Conservation (phyloP, 768 basidiomycete species). For the Rhizopogon sp. region DNA sequence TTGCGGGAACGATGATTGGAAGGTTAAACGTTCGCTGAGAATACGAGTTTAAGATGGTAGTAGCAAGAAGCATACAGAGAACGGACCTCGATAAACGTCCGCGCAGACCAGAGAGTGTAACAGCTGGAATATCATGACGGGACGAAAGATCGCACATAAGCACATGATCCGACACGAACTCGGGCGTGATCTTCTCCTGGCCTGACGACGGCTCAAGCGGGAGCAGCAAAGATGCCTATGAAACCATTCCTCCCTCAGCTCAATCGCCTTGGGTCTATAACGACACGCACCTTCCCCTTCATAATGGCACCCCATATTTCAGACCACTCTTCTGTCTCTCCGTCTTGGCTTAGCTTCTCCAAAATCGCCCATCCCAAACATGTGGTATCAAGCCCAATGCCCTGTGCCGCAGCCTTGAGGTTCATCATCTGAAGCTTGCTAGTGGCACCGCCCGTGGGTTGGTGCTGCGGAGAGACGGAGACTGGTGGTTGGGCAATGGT, state of each 20-base stretch:
- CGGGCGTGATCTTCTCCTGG: conserved; percentile 56
- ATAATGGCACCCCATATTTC: conserved; percentile 64
- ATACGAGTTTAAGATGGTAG: conserved; percentile 24
- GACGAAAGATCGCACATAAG: conserved; percentile 55
- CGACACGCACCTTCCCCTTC: conserved; percentile 55
- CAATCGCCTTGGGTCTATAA: not conserved
- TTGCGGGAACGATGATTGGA: conserved; percentile 40
- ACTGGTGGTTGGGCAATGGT: no score
- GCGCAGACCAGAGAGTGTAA: conserved; percentile 82
- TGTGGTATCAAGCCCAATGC: conserved; percentile 39
- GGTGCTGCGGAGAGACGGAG: no score
- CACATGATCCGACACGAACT: conserved; percentile 83
- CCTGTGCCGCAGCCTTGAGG: no score
- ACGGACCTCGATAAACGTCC: conserved; percentile 63
- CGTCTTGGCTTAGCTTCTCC: conserved; percentile 58
- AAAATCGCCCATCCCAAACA: conserved; percentile 76
- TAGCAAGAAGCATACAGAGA: conserved; percentile 24
- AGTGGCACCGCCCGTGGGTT: no score
- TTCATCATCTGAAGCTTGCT: no score
- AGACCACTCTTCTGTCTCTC: conserved; percentile 57
- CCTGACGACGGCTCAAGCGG: conserved; percentile 57
- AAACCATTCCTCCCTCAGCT: not conserved
- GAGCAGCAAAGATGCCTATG: conserved; percentile 76
- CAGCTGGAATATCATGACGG: conserved; percentile 43
- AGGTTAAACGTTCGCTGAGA: conserved; percentile 31